Evolutionary conservation across 139 green algal genomes (phyloP), one percentile per base, ranked within the genome.

Genomic region (Tetraselmis chui): DNA sequence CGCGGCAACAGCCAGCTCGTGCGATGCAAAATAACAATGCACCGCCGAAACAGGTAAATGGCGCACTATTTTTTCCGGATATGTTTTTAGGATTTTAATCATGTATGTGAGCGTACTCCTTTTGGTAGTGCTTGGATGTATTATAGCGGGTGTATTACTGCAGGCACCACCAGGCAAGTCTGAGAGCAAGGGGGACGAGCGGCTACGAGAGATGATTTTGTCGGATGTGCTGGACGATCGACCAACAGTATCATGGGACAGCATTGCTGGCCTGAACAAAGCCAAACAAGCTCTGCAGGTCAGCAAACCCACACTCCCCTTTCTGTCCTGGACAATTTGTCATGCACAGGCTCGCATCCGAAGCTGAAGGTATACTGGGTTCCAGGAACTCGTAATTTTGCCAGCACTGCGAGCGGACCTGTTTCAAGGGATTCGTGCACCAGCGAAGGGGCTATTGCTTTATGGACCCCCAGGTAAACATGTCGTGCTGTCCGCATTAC

Each of bases 311-410:
- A 5, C 45, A 67, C 45, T 67, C 18, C 11, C 45, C 45, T 67
- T 18, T 67, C 11, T 67, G 45, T 18, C 45, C 45, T 18, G 5
- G 11, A 67, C 45, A 67, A 67, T 18, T 18, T 18, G 5, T 18
- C n/a, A n/a, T n/a, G 45, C 45, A 18, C 45, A 18, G 11, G 5
- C 18, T 67, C 11, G 11, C 45, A 67, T 18, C 45, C n/a, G n/a
- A n/a, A n/a, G n/a, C n/a, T n/a, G n/a, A n/a, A n/a, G n/a, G n/a
- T n/a, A n/a, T n/a, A n/a, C n/a, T n/a, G n/a, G n/a, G 23, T 85
- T 96, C 24, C 85, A 90, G 59, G 93, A 96, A 82, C 91, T 93
- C 31, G 92, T 96, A 1, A 92, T 96, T 30, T 85, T 96, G 59
- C 93, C 93, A 1, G 82, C 86, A 1, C 75, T 89, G 80, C 76